Percentiles rank a stretch among this genome's conserved stretches.
These are phyloP conservation scores for Byssoonygena ceratinophila DNA, from an alignment of 2,329 filamentous ascomycete genomes.

Conservation along the genomic window DNA sequence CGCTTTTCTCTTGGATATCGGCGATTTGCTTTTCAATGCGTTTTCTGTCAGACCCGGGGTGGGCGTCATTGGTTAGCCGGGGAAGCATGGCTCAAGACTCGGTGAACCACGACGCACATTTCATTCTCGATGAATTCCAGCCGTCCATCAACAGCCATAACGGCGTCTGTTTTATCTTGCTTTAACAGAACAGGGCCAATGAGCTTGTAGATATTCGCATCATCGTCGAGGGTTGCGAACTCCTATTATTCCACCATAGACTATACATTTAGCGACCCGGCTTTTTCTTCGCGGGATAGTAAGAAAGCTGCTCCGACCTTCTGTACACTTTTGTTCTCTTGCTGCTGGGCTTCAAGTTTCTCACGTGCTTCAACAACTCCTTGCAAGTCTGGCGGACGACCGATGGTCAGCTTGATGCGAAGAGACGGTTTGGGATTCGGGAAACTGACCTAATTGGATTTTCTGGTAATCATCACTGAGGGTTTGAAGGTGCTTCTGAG, in stretches of 20 bases:
- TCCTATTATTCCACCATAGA: slow-evolving; percentile 45
- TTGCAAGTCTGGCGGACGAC: slow-evolving; percentile 58
- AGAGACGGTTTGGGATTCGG: neutral
- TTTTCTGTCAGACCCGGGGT: slow-evolving; percentile 38
- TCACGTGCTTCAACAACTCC: slow-evolving; percentile 66
- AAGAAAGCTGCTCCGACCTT: slow-evolving; percentile 43
- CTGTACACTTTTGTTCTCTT: slow-evolving; percentile 83
- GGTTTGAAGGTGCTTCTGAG: slow-evolving; percentile 66
- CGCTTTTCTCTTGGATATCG: slow-evolving; percentile 53
- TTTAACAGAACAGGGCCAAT: slow-evolving; percentile 87
- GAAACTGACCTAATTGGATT: slow-evolving; percentile 61
- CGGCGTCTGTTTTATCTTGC: slow-evolving; percentile 83
- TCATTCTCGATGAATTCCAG: slow-evolving; percentile 89
- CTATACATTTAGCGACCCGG: neutral
- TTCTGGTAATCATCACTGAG: slow-evolving; percentile 81
- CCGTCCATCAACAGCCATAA: slow-evolving; percentile 79
- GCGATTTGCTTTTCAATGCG: slow-evolving; percentile 57
- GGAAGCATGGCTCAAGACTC: neutral
- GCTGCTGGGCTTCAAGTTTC: slow-evolving; percentile 81
- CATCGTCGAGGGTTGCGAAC: slow-evolving; percentile 66
- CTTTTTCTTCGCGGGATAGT: neutral
- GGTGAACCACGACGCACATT: slow-evolving; percentile 53
- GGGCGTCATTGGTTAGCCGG: neutral
- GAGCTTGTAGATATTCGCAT: slow-evolving; percentile 89
- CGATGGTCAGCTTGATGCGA: neutral